A percentile compares a stretch with the other conserved stretches of the same genome.
phyloP scores from a whole-genome alignment of 78 protist genomes.

The Thecamonas trahens region DNA sequence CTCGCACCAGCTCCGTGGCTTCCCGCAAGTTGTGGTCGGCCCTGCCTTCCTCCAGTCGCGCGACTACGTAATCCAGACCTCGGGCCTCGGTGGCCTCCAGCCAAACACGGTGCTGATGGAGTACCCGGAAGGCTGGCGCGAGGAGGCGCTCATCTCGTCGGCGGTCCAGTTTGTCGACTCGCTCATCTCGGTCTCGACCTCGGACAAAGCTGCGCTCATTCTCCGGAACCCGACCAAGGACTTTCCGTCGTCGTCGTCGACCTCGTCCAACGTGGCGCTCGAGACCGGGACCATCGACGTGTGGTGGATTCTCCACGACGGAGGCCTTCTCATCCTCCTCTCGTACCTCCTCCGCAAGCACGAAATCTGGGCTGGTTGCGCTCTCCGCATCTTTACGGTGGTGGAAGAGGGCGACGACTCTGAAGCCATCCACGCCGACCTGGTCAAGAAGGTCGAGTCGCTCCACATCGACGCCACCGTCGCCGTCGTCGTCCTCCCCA shows the following conservation, averaged over 20 bases:
- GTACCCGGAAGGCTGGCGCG: slow-evolving; percentile 7
- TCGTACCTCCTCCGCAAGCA: slow-evolving; percentile 24
- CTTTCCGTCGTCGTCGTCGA: not conserved
- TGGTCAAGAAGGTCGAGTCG: not conserved
- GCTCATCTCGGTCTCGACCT: not conserved
- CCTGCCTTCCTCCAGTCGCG: not conserved
- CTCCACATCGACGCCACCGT: too few relatives aligned
- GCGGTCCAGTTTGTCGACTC: not conserved
- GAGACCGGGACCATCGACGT: slow-evolving; percentile 35
- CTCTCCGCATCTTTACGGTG: slow-evolving; percentile 36
- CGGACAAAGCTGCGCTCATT: not conserved
- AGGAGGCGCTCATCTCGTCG: not conserved
- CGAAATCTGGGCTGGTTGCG: slow-evolving; percentile 21
- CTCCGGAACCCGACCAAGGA: too few relatives aligned
- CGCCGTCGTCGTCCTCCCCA: too few relatives aligned
- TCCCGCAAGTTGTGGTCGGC: slow-evolving; percentile 15
- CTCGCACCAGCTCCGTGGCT: not conserved
- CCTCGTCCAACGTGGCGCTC: too few relatives aligned
- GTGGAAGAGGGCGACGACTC: not conserved
- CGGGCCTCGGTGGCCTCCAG: slow-evolving; percentile 38
- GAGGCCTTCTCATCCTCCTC: slow-evolving; percentile 35
- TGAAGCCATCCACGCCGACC: not conserved
- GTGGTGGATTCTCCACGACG: slow-evolving; percentile 61
- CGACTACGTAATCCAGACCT: slow-evolving; percentile 5
- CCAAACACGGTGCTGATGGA: slow-evolving; percentile 38